Percentiles rank a stretch among this genome's conserved stretches.
phyloP scores from a whole-genome alignment of 495 filamentous ascomycete genomes.

The Daldinia vernicosa region DNA sequence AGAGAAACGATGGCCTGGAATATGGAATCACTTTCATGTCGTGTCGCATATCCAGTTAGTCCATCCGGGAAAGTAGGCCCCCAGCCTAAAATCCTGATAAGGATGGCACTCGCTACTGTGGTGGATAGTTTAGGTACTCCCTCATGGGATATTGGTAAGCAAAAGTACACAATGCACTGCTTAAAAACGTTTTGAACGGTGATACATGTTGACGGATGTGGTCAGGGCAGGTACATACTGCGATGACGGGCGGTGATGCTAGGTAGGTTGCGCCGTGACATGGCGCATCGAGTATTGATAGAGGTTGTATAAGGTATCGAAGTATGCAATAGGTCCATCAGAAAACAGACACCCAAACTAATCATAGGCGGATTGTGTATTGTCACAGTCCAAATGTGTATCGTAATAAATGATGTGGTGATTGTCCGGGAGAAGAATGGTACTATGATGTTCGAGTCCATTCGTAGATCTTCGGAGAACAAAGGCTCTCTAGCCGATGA shows the following conservation, averaged over 20 bases:
- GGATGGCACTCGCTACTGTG: too few species aligned
- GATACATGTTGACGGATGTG: not conserved
- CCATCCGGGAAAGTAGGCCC: not conserved
- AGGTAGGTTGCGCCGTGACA: not conserved
- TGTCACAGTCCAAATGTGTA: not conserved
- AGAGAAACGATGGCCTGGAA: not conserved
- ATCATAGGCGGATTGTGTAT: not conserved
- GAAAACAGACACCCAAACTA: not conserved
- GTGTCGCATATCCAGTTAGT: not conserved
- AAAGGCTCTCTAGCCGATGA: not conserved
- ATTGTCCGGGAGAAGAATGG: not conserved
- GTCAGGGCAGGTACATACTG: not conserved
- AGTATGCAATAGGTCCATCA: not conserved
- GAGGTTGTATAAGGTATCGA: not conserved
- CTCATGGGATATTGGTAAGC: not conserved
- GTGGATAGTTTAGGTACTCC: not conserved
- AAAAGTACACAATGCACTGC: not conserved
- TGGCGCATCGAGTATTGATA: not conserved
- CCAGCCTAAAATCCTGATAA: not conserved
- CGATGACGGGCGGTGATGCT: not conserved
- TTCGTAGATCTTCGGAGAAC: not conserved
- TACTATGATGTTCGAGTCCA: not conserved
- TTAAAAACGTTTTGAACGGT: not conserved
- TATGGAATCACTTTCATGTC: not conserved
- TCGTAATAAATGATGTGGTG: not conserved